Evolutionary conservation across 148 eudicot genomes (phyloP), one percentile per base, ranked within the genome.

Genomic region (Dianthus caryophyllus): DNA sequence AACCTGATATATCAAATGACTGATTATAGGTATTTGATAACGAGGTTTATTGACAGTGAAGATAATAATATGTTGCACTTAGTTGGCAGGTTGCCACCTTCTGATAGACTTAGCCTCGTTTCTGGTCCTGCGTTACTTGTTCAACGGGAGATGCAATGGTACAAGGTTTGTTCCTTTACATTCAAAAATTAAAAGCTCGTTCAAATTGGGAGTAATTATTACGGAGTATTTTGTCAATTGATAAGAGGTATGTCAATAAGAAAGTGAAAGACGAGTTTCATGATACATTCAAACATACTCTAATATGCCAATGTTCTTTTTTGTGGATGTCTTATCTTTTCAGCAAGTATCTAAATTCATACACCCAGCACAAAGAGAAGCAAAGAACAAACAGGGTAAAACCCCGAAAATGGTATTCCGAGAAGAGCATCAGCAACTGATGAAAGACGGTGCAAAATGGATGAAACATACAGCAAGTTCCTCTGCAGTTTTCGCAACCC

Each of bases 81-180:
- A 9, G 78, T 68, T n/a, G 78, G 64, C n/a, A 14, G 15, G 30
- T 48, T 75, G 39, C 78, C 78, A 15, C 21, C 57, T 47, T 29
- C 20, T 4, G 73, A 75, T 18, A 31, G 78, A 6, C 69, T 75
- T 30, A 55, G 59, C 27, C 49, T 75, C 17, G 76, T 76, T 6
- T 67, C 72, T 2, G 72, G 76, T 26, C 58, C 80, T 7, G 76
- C 76, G 61, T 38, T 71, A 0, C 80, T 67, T 24, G 41, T 71
- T 22, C 75, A 72, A 49, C 80, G 69, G 0, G 80, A 76, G 36
- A 21, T 71, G 46, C 80, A 71, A 61, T 76, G 80, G 80, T 76
- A 66, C 27, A 38, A 66, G 76, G 80, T 76, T 0, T 29, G 56
- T 25, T 29, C 22, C 0, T 43, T 16, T n/a, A 9, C 31, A 9